These are phyloP conservation scores for Tuber borchii DNA, from an alignment of 495 filamentous ascomycete species.

Conservation along the genomic window DNA sequence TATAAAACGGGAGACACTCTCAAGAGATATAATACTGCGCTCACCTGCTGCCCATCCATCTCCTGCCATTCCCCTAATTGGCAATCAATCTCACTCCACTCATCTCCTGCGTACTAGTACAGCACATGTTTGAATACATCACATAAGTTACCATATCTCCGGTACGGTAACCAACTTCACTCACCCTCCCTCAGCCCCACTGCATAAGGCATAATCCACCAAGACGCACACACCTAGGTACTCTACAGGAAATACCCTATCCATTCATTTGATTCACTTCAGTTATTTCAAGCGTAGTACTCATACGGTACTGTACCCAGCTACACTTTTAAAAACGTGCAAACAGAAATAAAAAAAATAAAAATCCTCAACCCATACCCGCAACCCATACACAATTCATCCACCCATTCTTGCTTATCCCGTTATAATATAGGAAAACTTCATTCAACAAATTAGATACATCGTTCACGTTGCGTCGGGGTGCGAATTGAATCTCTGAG, in stretches of 20 bases:
- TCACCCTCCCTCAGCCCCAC: not conserved
- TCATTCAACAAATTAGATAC: conserved; percentile 1
- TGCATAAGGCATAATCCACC: not conserved
- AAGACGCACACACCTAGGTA: not conserved
- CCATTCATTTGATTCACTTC: not conserved
- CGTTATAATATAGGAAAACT: not conserved
- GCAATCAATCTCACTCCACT: not conserved
- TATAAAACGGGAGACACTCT: not conserved
- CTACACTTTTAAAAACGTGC: not conserved
- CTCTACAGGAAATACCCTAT: not conserved
- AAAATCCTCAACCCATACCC: conserved; percentile 14
- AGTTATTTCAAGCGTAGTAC: not conserved
- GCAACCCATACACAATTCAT: not conserved
- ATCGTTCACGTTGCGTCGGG: not conserved
- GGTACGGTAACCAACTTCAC: not conserved
- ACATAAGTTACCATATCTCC: not conserved
- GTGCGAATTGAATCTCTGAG: not conserved
- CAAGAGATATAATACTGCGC: not conserved
- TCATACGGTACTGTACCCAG: not conserved
- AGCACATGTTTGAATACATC: not conserved
- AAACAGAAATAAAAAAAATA: conserved; percentile 14
- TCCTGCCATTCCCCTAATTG: not conserved
- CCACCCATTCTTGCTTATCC: not conserved
- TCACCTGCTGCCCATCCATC: not conserved
- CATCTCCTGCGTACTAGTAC: not conserved